These are phyloP conservation scores for Condylostoma magnum DNA, from an alignment of 169 alveolate genomes.

Conservation along the genomic window DNA sequence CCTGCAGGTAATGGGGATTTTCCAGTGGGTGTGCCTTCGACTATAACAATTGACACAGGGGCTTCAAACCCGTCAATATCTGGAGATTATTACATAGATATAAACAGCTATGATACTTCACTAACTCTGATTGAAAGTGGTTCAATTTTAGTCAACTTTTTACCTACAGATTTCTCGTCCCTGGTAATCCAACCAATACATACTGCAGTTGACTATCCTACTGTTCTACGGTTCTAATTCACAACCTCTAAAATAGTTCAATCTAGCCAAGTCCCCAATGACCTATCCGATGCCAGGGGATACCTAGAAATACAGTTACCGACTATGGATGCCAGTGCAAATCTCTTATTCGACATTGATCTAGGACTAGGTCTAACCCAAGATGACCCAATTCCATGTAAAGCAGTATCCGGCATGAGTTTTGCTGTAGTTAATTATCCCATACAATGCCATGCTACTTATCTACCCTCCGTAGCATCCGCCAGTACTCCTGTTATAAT, in stretches of 20 bases:
- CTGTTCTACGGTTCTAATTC: neutral
- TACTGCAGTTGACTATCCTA: neutral
- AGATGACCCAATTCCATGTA: slow-evolving; percentile 5
- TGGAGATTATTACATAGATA: slow-evolving; percentile 4
- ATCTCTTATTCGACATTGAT: neutral
- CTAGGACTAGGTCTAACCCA: slow-evolving; percentile 5
- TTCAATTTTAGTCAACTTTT: neutral
- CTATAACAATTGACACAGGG: neutral
- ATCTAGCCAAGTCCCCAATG: neutral
- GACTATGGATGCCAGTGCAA: slow-evolving; percentile 4
- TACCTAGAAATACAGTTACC: slow-evolving; percentile 14
- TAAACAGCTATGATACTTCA: slow-evolving; percentile 18
- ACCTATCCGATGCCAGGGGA: slow-evolving; percentile 1
- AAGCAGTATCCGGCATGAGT: neutral
- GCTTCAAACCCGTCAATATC: neutral
- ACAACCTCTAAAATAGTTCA: slow-evolving; percentile 1
- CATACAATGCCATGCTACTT: neutral
- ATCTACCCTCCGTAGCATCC: slow-evolving; percentile 17
- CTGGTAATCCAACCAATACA: neutral
- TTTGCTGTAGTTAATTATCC: neutral
- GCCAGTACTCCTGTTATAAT: slow-evolving; percentile 23
- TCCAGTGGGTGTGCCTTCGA: neutral
- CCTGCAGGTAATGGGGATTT: slow-evolving; percentile 28
- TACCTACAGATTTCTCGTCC: neutral
- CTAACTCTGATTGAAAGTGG: slow-evolving; percentile 10